A percentile compares a stretch with the other conserved stretches of the same genome.
phyloP scores from a whole-genome alignment of 257 asterid genomes.

The Solanum pimpinellifolium region DNA sequence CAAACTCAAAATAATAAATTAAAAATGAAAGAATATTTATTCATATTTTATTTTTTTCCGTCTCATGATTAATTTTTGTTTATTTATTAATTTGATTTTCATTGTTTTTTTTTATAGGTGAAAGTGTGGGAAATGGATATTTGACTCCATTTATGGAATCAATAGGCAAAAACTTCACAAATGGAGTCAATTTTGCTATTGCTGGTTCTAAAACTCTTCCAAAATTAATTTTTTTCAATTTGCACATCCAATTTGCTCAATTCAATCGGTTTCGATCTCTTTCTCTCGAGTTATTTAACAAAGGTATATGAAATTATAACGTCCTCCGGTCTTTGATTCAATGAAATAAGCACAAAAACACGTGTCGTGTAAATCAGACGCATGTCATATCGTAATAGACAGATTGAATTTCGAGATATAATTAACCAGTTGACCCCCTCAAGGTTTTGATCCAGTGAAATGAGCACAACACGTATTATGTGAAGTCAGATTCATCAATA shows the following conservation, averaged over 20 bases:
- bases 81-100: background rate
- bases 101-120: constrained; percentile 16
- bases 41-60: background rate
- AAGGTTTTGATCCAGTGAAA: background rate
- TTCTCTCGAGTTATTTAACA: constrained; percentile 10
- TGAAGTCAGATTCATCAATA: too few relatives aligned
- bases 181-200: constrained; percentile 39
- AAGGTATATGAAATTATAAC: constrained; percentile 7
- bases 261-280: constrained; percentile 28
- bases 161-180: constrained; percentile 18
- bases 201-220: constrained; percentile 30
- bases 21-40: background rate
- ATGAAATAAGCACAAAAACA: background rate
- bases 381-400: background rate
- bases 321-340: background rate
- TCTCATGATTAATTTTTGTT: background rate
- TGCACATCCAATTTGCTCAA: constrained; percentile 21
- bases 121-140: constrained; percentile 21
- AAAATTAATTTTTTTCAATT: constrained; percentile 7
- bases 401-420: too few relatives aligned
- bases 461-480: too few relatives aligned
- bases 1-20: background rate
- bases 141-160: constrained; percentile 40
- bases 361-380: background rate
- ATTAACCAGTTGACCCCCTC: background rate